A percentile compares a stretch with the other conserved stretches of the same genome.
Conservation (phyloP, 2,329 filamentous ascomycete genomes). For the Catunica adiposa region DNA sequence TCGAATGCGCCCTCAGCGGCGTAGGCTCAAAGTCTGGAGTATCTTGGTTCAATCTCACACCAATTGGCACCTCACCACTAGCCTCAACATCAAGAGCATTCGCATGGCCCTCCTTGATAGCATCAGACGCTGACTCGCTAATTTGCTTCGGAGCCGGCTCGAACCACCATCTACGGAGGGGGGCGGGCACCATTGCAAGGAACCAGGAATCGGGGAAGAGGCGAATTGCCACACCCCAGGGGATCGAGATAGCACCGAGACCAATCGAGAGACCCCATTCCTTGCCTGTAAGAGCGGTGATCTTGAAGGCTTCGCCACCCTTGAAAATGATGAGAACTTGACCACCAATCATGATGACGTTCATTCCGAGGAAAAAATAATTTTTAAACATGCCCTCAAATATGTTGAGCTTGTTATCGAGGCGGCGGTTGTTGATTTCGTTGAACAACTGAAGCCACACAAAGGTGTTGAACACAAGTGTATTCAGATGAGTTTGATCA, state of each 20-base stretch:
- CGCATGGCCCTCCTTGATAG: neutral
- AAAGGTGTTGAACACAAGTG: conserved; percentile 52
- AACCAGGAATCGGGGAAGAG: conserved; percentile 49
- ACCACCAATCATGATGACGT: conserved; percentile 64
- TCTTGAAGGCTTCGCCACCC: conserved; percentile 59
- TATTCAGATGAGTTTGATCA: conserved; percentile 31
- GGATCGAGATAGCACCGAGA: conserved; percentile 58
- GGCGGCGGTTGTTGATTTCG: conserved; percentile 63
- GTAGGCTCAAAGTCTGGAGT: conserved; percentile 8
- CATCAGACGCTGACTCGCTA: neutral
- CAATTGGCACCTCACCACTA: neutral
- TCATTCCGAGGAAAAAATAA: conserved; percentile 68
- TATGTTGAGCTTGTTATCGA: conserved; percentile 79
- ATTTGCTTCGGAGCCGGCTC: neutral
- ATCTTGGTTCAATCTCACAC: conserved; percentile 1
- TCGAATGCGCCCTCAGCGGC: conserved; percentile 9
- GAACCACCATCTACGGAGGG: conserved; percentile 12
- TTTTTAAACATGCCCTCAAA: conserved; percentile 69
- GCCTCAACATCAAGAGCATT: neutral
- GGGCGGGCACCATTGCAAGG: conserved; percentile 12
- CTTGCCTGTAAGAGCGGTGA: conserved; percentile 42
- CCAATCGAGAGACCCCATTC: conserved; percentile 78
- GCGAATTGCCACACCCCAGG: conserved; percentile 56
- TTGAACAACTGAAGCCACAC: conserved; percentile 70
- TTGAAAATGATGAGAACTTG: conserved; percentile 76